Evolutionary conservation across 805 yeast species (phyloP).

Genomic region (Candida argentea): DNA sequence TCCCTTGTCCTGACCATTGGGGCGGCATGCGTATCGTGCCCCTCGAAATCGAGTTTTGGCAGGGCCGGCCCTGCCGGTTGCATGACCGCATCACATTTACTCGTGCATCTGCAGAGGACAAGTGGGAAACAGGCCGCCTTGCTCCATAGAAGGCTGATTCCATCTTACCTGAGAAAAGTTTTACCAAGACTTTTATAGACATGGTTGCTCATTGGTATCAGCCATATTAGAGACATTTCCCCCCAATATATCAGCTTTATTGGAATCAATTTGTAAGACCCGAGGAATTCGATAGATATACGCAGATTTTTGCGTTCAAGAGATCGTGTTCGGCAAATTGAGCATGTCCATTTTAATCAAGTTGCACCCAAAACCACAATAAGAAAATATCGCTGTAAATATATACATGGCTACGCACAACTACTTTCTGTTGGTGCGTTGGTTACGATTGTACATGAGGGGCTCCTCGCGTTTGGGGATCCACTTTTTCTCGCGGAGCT

Average conservation of each 20-base stretch:
- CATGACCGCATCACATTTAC: constrained; percentile 80
- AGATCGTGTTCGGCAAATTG: too few species aligned
- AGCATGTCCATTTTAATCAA: background rate
- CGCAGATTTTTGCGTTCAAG: too few species aligned
- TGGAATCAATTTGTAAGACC: too few species aligned
- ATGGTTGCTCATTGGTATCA: too few species aligned
- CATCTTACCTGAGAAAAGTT: too few species aligned
- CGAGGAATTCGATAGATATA: too few species aligned
- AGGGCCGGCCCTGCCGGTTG: constrained; percentile 80
- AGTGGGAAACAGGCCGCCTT: constrained; percentile 60
- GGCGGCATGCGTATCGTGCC: constrained; percentile 90
- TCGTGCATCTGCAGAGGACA: constrained; percentile 36
- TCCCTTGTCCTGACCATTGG: constrained; percentile 93
- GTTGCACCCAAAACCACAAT: background rate
- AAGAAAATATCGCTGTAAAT: too few species aligned
- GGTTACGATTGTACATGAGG: constrained; percentile 20
- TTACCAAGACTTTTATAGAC: too few species aligned
- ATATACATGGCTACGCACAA: constrained; percentile 3
- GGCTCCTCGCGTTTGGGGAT: constrained; percentile 34
- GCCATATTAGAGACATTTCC: too few species aligned
- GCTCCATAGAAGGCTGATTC: too few species aligned
- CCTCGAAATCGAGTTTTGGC: constrained; percentile 93
- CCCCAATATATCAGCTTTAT: too few species aligned
- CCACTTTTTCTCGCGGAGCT: constrained; percentile 32
- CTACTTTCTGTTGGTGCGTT: constrained; percentile 10